Evolutionary conservation across 129 eudicot genomes (phyloP).

Genomic region (Centrapalus pauciflorus): DNA sequence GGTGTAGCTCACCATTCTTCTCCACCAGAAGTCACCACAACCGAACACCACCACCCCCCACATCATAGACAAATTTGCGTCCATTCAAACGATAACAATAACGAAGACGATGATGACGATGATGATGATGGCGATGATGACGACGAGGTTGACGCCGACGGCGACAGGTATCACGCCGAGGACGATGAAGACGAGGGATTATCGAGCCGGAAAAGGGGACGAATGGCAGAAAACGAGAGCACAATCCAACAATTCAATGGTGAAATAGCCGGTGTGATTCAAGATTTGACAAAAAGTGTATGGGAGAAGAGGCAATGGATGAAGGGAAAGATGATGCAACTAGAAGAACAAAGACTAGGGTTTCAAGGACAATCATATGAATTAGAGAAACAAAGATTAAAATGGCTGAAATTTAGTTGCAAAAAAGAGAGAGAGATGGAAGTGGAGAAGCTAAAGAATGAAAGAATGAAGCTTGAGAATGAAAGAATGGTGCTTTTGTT

Average conservation of each 20-base stretch:
- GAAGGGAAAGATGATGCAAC: conserved; percentile 42
- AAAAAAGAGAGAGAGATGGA: conserved; percentile 85
- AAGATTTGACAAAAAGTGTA: conserved; percentile 40
- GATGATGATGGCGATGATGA: conserved; percentile 33
- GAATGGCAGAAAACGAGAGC: conserved; percentile 12
- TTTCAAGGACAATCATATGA: conserved; percentile 50
- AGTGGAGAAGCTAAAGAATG: conserved; percentile 55
- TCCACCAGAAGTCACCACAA: conserved; percentile 30
- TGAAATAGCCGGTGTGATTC: conserved; percentile 38
- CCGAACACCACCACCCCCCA: conserved; percentile 8
- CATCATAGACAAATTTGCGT: conserved; percentile 29
- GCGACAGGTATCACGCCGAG: conserved; percentile 9
- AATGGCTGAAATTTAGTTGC: conserved; percentile 69
- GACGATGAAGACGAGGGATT: conserved; percentile 33
- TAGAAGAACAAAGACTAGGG: conserved; percentile 61
- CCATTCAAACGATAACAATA: conserved; percentile 41
- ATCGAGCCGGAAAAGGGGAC: conserved; percentile 22
- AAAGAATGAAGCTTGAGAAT: conserved; percentile 64
- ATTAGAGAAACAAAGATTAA: conserved; percentile 56
- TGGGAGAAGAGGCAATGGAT: conserved; percentile 77
- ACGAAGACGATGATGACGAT: conserved; percentile 24
- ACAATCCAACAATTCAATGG: conserved; percentile 31
- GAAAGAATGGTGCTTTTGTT: conserved; percentile 74
- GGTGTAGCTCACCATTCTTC: conserved; percentile 31
- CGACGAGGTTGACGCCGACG: conserved; percentile 25